These are phyloP conservation scores for Selaginella tamariscina DNA, from an alignment of 75 land plant genomes.

Conservation along the genomic window DNA sequence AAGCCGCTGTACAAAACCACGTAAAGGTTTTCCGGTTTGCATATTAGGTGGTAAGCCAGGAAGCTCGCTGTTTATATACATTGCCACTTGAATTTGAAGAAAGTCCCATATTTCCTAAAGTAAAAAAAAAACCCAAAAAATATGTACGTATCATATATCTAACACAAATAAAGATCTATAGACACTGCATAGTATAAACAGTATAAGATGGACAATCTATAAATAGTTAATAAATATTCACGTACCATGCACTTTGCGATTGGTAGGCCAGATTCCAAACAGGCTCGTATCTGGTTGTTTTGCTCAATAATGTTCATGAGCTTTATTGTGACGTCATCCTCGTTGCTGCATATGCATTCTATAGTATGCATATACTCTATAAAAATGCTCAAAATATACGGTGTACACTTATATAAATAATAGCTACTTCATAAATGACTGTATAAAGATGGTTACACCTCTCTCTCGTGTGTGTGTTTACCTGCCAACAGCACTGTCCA, in stretches of 20 bases:
- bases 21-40: conserved; percentile 40
- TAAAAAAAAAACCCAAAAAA: not conserved
- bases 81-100: conserved; percentile 69
- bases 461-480: conserved; percentile 7
- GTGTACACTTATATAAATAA: no score
- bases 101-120: conserved; percentile 54
- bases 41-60: conserved; percentile 37
- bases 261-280: conserved; percentile 31
- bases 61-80: conserved; percentile 83
- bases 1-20: conserved; percentile 87
- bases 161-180: no score
- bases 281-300: conserved; percentile 44
- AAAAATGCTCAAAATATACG: no score
- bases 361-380: not conserved
- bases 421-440: no score
- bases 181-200: no score
- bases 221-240: not conserved
- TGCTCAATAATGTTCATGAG: conserved; percentile 41
- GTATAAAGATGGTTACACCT: no score
- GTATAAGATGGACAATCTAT: not conserved
- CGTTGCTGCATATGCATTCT: conserved; percentile 50
- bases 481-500: conserved; percentile 58
- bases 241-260: conserved; percentile 45
- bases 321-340: conserved; percentile 61
- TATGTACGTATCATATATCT: not conserved